These are phyloP conservation scores for Daldinia concentrica DNA, from an alignment of 495 filamentous ascomycete genomes.

Conservation along the genomic window DNA sequence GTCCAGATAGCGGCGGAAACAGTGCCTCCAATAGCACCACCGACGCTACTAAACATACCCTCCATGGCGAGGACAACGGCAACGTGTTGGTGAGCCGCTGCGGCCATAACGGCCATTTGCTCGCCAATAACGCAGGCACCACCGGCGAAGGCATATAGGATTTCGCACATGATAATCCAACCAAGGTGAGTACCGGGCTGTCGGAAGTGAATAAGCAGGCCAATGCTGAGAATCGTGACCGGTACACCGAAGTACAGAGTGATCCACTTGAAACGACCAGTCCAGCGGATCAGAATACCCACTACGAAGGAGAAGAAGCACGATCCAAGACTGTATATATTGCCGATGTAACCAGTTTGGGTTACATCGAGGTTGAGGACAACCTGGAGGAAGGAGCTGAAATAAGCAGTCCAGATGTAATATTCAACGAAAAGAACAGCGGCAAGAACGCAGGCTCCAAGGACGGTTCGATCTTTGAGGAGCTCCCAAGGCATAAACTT, in stretches of 20 bases:
- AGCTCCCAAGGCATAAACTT: slow-evolving; percentile 68
- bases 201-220: slow-evolving; percentile 80
- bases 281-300: slow-evolving; percentile 64
- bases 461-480: slow-evolving; percentile 66
- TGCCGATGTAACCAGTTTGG: slow-evolving; percentile 61
- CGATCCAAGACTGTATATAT: slow-evolving; percentile 60
- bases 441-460: slow-evolving; percentile 64
- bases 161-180: slow-evolving; percentile 79
- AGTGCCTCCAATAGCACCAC: slow-evolving; percentile 69
- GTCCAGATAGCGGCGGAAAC: slow-evolving; percentile 75
- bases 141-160: slow-evolving; percentile 78
- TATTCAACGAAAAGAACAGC: slow-evolving; percentile 66
- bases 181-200: slow-evolving; percentile 64
- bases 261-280: slow-evolving; percentile 66
- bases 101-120: slow-evolving; percentile 75
- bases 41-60: slow-evolving; percentile 68
- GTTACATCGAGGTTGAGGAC: slow-evolving; percentile 62
- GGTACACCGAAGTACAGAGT: slow-evolving; percentile 65
- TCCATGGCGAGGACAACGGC: slow-evolving; percentile 72
- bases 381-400: slow-evolving; percentile 68
- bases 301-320: slow-evolving; percentile 64
- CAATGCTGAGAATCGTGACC: slow-evolving; percentile 70
- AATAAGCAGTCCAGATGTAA: slow-evolving; percentile 68
- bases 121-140: slow-evolving; percentile 67
- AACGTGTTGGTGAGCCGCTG: slow-evolving; percentile 70